Conservation (phyloP, 371 early-diverging fungal species). For the Haplosporangium sp. region DNA sequence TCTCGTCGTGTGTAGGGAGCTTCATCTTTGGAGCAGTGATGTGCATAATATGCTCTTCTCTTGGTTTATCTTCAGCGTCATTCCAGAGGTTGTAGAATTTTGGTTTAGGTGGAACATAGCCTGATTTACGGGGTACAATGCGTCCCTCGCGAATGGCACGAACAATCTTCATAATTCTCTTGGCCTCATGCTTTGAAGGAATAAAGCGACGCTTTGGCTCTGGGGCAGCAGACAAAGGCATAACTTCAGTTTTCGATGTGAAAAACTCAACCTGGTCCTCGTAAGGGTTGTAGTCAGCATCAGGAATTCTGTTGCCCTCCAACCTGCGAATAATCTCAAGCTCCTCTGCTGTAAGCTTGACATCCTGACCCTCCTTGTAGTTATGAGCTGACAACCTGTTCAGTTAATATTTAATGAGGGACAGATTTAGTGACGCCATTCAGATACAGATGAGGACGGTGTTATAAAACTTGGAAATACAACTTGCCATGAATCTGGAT, state of each 20-base stretch:
- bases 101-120: slow-evolving; percentile 71
- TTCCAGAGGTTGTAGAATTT: slow-evolving; percentile 91
- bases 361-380: slow-evolving; percentile 81
- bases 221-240: slow-evolving; percentile 85
- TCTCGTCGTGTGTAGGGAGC: slow-evolving; percentile 92
- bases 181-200: slow-evolving; percentile 95
- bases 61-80: slow-evolving; percentile 67
- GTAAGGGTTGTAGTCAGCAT: slow-evolving; percentile 88
- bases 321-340: slow-evolving; percentile 91
- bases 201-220: slow-evolving; percentile 97
- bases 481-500: slow-evolving; percentile 87
- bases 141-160: slow-evolving; percentile 92
- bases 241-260: slow-evolving; percentile 81
- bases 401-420: background rate
- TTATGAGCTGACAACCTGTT: slow-evolving; percentile 84
- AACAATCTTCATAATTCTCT: slow-evolving; percentile 93
- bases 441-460: background rate
- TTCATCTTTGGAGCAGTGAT: slow-evolving; percentile 93
- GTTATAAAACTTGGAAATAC: background rate
- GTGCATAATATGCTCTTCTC: slow-evolving; percentile 79
- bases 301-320: slow-evolving; percentile 85
- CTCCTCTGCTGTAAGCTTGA: slow-evolving; percentile 88
- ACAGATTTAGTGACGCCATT: background rate
- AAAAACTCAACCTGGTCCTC: slow-evolving; percentile 94
- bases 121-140: slow-evolving; percentile 77